Conservation (phyloP, 2,329 filamentous ascomycete species). For the Stagonosporopsis cucurbitacearum region DNA sequence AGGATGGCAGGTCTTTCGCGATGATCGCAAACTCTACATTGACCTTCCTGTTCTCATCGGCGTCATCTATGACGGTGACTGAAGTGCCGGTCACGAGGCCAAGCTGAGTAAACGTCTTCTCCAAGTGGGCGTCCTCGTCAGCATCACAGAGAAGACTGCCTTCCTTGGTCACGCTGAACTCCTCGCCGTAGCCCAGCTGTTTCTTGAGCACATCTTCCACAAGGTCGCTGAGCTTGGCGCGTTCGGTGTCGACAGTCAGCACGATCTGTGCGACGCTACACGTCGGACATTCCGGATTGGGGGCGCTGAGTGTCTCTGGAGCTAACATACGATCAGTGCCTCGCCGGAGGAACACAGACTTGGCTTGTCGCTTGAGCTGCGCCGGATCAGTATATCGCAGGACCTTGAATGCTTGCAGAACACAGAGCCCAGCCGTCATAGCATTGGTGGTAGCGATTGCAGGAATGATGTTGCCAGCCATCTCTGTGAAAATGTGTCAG, state of each 20-base stretch:
- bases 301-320: constrained; percentile 62
- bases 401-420: constrained; percentile 91
- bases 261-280: constrained; percentile 77
- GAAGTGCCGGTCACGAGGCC: constrained; percentile 77
- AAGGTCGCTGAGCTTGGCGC: constrained; percentile 78
- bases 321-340: constrained; percentile 65
- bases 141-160: constrained; percentile 82
- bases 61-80: constrained; percentile 82
- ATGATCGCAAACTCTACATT: constrained; percentile 78
- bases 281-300: constrained; percentile 82
- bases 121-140: constrained; percentile 85
- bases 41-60: constrained; percentile 77
- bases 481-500: constrained; percentile 63
- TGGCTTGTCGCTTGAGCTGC: constrained; percentile 67
- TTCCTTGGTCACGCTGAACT: constrained; percentile 79
- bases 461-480: constrained; percentile 99
- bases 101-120: constrained; percentile 78
- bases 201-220: constrained; percentile 75
- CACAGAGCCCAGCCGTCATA: constrained; percentile 90
- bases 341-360: constrained; percentile 85
- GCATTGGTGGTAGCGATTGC: constrained; percentile 98
- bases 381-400: constrained; percentile 60
- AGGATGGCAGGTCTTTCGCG: constrained; percentile 55
- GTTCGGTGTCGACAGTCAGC: constrained; percentile 70
- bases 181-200: constrained; percentile 78